phyloP scores from a whole-genome alignment of 2,329 filamentous ascomycete genomes.

The Scytalidium lignicola region DNA sequence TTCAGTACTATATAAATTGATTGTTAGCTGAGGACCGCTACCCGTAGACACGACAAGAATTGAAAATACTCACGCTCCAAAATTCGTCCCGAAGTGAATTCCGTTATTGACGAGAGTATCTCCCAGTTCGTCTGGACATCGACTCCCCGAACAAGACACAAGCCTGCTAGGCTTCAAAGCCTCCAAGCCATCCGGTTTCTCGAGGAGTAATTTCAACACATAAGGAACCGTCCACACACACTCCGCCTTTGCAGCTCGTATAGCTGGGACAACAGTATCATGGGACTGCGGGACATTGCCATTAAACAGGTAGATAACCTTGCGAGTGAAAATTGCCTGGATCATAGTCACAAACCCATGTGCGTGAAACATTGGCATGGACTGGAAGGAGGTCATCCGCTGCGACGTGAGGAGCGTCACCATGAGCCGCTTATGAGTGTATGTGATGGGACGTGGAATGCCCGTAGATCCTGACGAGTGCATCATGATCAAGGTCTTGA shows the following conservation, averaged over 20 bases:
- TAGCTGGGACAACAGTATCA: constrained; percentile 38
- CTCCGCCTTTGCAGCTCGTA: constrained; percentile 39
- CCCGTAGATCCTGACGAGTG: constrained; percentile 46
- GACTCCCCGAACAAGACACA: constrained; percentile 52
- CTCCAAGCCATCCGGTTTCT: constrained; percentile 49
- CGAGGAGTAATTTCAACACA: constrained; percentile 55
- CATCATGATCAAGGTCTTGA: constrained; percentile 22
- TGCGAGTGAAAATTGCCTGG: constrained; percentile 45
- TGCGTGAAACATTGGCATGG: constrained; percentile 53
- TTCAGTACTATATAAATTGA: constrained; percentile 40
- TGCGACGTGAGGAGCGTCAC: constrained; percentile 30
- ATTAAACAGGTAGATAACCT: constrained; percentile 48
- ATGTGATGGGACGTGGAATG: constrained; percentile 57
- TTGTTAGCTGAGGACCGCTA: not conserved
- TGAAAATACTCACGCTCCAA: constrained; percentile 41
- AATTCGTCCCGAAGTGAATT: constrained; percentile 50
- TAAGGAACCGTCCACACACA: constrained; percentile 59
- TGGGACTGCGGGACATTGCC: constrained; percentile 49
- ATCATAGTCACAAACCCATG: constrained; percentile 52
- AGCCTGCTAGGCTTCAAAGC: constrained; percentile 40
- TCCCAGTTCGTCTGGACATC: constrained; percentile 54
- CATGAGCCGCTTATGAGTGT: constrained; percentile 46
- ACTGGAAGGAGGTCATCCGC: constrained; percentile 44
- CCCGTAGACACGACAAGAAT: not conserved
- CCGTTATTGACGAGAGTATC: constrained; percentile 45